Evolutionary conservation across 805 yeast species (phyloP).

Genomic region (Millerozyma miso): DNA sequence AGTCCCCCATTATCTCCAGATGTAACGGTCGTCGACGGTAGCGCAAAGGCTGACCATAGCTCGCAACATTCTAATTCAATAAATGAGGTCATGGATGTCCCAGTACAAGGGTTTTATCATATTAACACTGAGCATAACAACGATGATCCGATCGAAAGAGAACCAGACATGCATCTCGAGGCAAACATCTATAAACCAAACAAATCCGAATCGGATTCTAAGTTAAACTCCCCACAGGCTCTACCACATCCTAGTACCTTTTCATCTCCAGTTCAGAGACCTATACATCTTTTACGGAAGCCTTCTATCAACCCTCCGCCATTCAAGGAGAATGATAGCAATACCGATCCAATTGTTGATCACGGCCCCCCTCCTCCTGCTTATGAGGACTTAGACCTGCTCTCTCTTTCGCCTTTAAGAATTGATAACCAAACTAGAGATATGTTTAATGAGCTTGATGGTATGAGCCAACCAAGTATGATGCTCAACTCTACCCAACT

Average conservation of each 20-base stretch:
- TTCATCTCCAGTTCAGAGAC: slow-evolving; percentile 43
- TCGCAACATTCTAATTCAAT: not conserved
- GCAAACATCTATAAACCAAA: slow-evolving; percentile 55
- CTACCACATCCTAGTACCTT: slow-evolving; percentile 41
- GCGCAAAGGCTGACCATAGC: not conserved
- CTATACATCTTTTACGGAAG: slow-evolving; percentile 49
- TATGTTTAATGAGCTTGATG: not conserved
- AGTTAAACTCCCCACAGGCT: slow-evolving; percentile 61
- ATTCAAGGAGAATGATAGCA: slow-evolving; percentile 32
- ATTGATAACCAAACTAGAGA: slow-evolving; percentile 9
- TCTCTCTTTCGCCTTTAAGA: slow-evolving; percentile 20
- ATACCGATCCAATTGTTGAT: slow-evolving; percentile 6
- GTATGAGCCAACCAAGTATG: not conserved
- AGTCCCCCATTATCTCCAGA: slow-evolving; percentile 56
- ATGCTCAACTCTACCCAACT: slow-evolving; percentile 4
- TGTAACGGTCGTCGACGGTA: slow-evolving; percentile 18
- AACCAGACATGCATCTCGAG: slow-evolving; percentile 36
- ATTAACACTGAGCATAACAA: slow-evolving; percentile 20
- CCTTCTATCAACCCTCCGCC: slow-evolving; percentile 65
- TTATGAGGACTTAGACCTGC: slow-evolving; percentile 15
- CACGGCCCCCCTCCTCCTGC: slow-evolving; percentile 26
- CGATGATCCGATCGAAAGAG: slow-evolving; percentile 34
- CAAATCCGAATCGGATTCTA: slow-evolving; percentile 30
- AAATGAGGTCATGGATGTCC: slow-evolving; percentile 15
- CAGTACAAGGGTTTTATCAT: slow-evolving; percentile 20